Percentiles rank a stretch among this genome's conserved stretches.
phyloP scores from a whole-genome alignment of 768 basidiomycete genomes.

The Roridomyces roridus region DNA sequence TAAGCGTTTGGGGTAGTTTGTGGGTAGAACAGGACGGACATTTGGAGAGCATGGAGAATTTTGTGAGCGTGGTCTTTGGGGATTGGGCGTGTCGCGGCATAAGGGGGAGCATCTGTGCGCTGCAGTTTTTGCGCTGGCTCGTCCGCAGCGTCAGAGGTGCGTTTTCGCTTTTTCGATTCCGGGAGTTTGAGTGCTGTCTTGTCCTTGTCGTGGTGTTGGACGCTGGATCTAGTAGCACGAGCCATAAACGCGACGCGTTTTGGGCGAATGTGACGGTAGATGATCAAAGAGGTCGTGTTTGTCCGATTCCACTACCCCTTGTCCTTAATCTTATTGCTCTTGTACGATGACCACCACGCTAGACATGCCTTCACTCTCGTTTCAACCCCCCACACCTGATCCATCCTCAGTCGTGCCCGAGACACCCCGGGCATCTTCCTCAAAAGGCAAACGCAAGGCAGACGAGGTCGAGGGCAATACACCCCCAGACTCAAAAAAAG shows the following conservation, averaged over 20 bases:
- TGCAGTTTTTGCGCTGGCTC: slow-evolving; percentile 56
- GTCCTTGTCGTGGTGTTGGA: slow-evolving; percentile 43
- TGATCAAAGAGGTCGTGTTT: no score
- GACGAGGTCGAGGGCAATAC: slow-evolving; percentile 25
- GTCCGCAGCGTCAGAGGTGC: slow-evolving; percentile 53
- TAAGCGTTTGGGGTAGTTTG: slow-evolving; percentile 11
- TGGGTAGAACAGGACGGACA: slow-evolving; percentile 41
- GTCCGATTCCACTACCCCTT: no score
- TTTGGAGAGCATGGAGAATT: slow-evolving; percentile 65
- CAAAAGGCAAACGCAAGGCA: slow-evolving; percentile 26
- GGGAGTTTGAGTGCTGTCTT: slow-evolving; percentile 37
- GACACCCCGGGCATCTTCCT: background rate
- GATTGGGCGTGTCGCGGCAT: slow-evolving; percentile 40
- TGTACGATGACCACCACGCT: slow-evolving; percentile 9
- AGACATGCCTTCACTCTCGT: slow-evolving; percentile 13
- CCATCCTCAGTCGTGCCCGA: slow-evolving; percentile 13
- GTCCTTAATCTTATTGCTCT: background rate
- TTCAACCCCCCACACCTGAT: slow-evolving; percentile 17
- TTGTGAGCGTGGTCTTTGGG: slow-evolving; percentile 50
- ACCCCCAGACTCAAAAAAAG: slow-evolving; percentile 22
- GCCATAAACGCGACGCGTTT: slow-evolving; percentile 56
- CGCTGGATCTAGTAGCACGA: slow-evolving; percentile 72
- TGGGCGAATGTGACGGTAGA: background rate
- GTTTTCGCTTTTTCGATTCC: slow-evolving; percentile 72
- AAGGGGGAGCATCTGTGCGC: slow-evolving; percentile 39